Evolutionary conservation across 345 rosid genomes (phyloP).

Genomic region (Citrus cavaleriei): DNA sequence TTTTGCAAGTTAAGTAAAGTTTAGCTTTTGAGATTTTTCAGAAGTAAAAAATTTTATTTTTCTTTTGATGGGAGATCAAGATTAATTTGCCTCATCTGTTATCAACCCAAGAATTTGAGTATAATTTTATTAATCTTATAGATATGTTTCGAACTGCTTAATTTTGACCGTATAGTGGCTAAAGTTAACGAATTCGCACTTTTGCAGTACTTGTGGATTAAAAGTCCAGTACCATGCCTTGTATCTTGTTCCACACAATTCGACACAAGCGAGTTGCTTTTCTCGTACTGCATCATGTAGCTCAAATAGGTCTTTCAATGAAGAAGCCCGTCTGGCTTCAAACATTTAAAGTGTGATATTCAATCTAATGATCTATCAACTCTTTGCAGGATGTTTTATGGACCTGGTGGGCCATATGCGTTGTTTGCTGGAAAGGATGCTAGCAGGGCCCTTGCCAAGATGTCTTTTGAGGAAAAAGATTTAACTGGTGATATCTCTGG

Average conservation of each 20-base stretch:
- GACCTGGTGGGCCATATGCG: conserved; percentile 98
- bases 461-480: conserved; percentile 95
- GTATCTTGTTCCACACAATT: not conserved
- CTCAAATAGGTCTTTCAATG: not conserved
- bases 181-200: not conserved
- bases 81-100: not conserved
- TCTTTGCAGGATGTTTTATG: conserved; percentile 85
- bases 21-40: not conserved
- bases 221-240: not conserved
- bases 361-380: no score
- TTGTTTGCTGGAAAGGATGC: conserved; percentile 96
- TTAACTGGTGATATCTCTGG: conserved; percentile 91
- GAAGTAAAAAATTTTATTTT: not conserved
- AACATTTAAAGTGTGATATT: not conserved
- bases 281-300: not conserved
- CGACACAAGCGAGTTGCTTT: not conserved
- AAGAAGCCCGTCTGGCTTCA: not conserved
- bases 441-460: conserved; percentile 99
- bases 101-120: not conserved
- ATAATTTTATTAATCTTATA: not conserved
- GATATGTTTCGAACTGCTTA: not conserved
- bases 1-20: not conserved
- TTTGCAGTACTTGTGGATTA: not conserved
- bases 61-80: not conserved
- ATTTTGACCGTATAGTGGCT: not conserved